phyloP scores from a whole-genome alignment of 2,329 filamentous ascomycete species.

The Pezicula rhizophila region DNA sequence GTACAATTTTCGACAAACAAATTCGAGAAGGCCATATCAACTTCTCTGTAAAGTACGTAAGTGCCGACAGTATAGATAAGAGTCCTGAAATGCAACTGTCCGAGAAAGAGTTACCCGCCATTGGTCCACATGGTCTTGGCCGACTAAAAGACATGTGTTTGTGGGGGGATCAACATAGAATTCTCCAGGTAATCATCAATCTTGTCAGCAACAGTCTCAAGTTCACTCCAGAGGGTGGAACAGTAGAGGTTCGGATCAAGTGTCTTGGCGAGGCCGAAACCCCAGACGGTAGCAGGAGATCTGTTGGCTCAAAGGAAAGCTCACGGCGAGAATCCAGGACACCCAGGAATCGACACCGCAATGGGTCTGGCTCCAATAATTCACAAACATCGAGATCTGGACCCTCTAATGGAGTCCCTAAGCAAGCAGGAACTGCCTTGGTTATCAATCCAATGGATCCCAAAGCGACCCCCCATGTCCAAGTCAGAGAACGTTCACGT shows the following conservation, averaged over 20 bases:
- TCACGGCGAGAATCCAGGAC: constrained; percentile 13
- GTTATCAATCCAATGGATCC: constrained; percentile 56
- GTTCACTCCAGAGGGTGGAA: constrained; percentile 75
- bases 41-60: constrained; percentile 66
- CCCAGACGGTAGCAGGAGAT: constrained; percentile 20
- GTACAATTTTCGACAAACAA: constrained; percentile 86
- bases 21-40: constrained; percentile 73
- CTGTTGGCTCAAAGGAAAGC: constrained; percentile 22
- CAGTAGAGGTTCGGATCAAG: constrained; percentile 68
- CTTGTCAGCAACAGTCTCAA: constrained; percentile 88
- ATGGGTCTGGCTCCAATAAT: constrained; percentile 31
- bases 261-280: constrained; percentile 54
- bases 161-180: constrained; percentile 88
- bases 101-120: constrained; percentile 41
- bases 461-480: constrained; percentile 24
- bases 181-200: constrained; percentile 90
- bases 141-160: constrained; percentile 75
- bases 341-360: constrained; percentile 17
- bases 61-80: constrained; percentile 30
- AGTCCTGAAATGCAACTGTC: constrained; percentile 12
- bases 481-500: constrained; percentile 47
- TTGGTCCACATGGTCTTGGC: constrained; percentile 60
- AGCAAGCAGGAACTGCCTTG: constrained; percentile 44
- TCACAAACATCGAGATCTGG: constrained; percentile 42
- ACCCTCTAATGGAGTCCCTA: constrained; percentile 17